Evolutionary conservation across 495 filamentous ascomycete species (phyloP).

Genomic region (Darksidea phi): DNA sequence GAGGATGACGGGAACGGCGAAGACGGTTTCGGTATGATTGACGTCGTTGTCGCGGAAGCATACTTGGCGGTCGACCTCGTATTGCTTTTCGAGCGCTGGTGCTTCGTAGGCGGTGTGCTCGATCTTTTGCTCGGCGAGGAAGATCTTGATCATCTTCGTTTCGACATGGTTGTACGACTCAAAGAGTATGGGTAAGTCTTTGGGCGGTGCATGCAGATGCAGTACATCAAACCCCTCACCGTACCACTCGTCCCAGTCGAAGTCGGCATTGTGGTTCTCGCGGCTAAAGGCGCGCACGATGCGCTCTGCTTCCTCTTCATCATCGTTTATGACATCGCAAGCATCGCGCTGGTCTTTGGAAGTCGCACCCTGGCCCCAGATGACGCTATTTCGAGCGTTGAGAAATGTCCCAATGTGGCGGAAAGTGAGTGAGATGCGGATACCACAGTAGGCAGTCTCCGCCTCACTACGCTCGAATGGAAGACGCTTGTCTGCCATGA

Average conservation of each 20-base stretch:
- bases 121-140: conserved; percentile 24
- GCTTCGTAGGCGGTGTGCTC: conserved; percentile 17
- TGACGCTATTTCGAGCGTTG: conserved; percentile 56
- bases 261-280: conserved; percentile 73
- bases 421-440: conserved; percentile 91
- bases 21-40: conserved; percentile 48
- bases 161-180: conserved; percentile 21
- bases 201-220: conserved; percentile 53
- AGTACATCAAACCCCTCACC: conserved; percentile 85
- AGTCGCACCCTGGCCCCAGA: conserved; percentile 91
- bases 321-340: conserved; percentile 63
- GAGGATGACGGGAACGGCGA: conserved; percentile 52
- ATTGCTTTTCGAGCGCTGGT: conserved; percentile 34
- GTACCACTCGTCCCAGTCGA: conserved; percentile 78
- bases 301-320: conserved; percentile 60
- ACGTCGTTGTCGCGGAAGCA: conserved; percentile 58
- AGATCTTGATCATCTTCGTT: conserved; percentile 20
- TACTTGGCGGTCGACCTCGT: conserved; percentile 43
- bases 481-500: conserved; percentile 79
- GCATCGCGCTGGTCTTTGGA: conserved; percentile 61
- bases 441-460: conserved; percentile 70
- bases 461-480: conserved; percentile 60
- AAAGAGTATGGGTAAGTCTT: conserved; percentile 32
- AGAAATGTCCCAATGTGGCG: conserved; percentile 85
- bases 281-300: conserved; percentile 78